Percentiles rank a stretch among this genome's conserved stretches.
Evolutionary conservation across 805 yeast genomes (phyloP).

Genomic region (Candida orba): DNA sequence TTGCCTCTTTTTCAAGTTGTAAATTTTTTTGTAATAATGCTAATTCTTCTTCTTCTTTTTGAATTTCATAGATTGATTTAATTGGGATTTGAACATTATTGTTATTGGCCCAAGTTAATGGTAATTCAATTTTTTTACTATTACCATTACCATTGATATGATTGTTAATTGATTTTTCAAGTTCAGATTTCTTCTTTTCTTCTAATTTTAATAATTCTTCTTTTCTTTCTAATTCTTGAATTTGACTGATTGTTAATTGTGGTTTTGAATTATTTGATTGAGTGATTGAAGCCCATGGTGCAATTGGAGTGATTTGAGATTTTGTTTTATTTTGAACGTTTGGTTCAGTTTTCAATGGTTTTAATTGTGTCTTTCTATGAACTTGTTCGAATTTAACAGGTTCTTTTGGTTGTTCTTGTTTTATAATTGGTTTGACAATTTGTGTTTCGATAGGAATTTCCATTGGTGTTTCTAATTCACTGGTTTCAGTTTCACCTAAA

Average conservation of each 20-base stretch:
- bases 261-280: constrained; percentile 22
- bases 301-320: constrained; percentile 19
- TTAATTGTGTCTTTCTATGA: too few relatives aligned
- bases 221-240: constrained; percentile 40
- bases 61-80: constrained; percentile 55
- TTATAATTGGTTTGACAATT: background rate
- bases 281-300: constrained; percentile 48
- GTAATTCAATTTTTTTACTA: constrained; percentile 5
- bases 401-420: background rate
- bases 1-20: constrained; percentile 3
- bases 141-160: too few relatives aligned
- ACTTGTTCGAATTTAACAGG: background rate
- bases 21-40: constrained; percentile 10
- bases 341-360: too few relatives aligned
- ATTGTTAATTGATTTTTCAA: background rate
- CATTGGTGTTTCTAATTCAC: background rate
- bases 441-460: background rate
- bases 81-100: constrained; percentile 12
- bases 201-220: constrained; percentile 33
- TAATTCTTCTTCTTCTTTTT: constrained; percentile 43
- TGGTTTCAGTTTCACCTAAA: constrained; percentile 13
- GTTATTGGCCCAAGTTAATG: constrained; percentile 5
- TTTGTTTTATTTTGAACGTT: too few relatives aligned
- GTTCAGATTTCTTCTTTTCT: constrained; percentile 16
- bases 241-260: constrained; percentile 41